These are phyloP conservation scores for Anastatica hierochuntica DNA, from an alignment of 345 rosid species.

Conservation along the genomic window DNA sequence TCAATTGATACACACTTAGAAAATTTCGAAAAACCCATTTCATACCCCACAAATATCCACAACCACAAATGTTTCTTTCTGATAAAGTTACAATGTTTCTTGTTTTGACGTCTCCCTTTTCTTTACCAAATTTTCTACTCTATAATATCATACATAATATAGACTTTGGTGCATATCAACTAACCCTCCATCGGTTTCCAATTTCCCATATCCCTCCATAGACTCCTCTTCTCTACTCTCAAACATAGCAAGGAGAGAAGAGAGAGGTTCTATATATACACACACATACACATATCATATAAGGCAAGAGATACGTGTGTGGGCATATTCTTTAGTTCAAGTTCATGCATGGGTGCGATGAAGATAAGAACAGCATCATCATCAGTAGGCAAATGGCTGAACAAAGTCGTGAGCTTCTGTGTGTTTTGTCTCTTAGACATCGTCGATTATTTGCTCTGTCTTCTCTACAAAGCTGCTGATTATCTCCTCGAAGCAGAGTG, in stretches of 20 bases:
- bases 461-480: conserved; percentile 57
- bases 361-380: conserved; percentile 21
- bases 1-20: too few relatives aligned
- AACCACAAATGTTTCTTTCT: not conserved
- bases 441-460: conserved; percentile 51
- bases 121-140: not conserved
- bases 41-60: not conserved
- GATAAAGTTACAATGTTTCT: not conserved
- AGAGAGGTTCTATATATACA: not conserved
- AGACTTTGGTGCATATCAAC: too few relatives aligned
- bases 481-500: conserved; percentile 67
- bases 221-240: not conserved
- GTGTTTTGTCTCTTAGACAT: conserved; percentile 78
- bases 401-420: conserved; percentile 50
- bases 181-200: too few relatives aligned
- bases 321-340: not conserved
- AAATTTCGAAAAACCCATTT: not conserved
- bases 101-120: not conserved
- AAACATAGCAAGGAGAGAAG: not conserved
- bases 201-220: conserved; percentile 7
- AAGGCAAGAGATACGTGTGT: not conserved
- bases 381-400: conserved; percentile 30
- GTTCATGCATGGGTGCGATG: conserved; percentile 26
- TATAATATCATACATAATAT: conserved; percentile 1
- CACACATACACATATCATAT: not conserved